Conservation (phyloP, 345 rosid species). For the Pistacia vera region DNA sequence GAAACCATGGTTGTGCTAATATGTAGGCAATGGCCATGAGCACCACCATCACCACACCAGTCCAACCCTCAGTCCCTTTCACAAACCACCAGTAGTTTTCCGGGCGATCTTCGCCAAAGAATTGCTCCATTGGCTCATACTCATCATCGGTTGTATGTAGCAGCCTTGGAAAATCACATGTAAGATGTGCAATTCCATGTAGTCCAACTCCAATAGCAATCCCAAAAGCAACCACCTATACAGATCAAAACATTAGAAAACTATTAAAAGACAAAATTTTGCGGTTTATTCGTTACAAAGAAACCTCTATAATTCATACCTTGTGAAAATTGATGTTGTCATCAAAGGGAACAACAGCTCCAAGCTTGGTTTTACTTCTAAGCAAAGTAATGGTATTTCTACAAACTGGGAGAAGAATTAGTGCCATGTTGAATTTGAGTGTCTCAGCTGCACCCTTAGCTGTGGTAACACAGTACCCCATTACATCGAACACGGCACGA, state of each 20-base stretch:
- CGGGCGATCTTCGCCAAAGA: constrained; percentile 60
- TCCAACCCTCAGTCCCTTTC: constrained; percentile 74
- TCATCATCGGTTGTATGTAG: constrained; percentile 62
- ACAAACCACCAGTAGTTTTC: constrained; percentile 79
- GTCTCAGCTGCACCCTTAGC: constrained; percentile 89
- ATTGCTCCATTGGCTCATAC: constrained; percentile 61
- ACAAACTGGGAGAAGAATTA: constrained; percentile 80
- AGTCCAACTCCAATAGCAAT: constrained; percentile 63
- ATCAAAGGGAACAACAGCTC: constrained; percentile 62
- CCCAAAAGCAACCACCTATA: constrained; percentile 63
- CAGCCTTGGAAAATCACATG: constrained; percentile 82
- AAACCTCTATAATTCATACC: constrained; percentile 30
- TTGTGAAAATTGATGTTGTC: constrained; percentile 86
- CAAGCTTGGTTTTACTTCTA: constrained; percentile 63
- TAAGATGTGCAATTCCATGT: constrained; percentile 63
- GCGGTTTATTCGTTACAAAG: too few species aligned
- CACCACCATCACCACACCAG: constrained; percentile 69
- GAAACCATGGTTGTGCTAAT: constrained; percentile 80
- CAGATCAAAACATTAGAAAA: background rate
- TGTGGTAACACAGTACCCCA: constrained; percentile 77
- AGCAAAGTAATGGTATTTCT: constrained; percentile 84
- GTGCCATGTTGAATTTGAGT: constrained; percentile 79
- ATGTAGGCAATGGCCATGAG: constrained; percentile 64
- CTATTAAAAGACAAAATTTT: too few species aligned
- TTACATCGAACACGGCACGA: constrained; percentile 57